Evolutionary conservation across 371 early-diverging fungal genomes (phyloP).

Genomic region (Apophysomyces sp.): DNA sequence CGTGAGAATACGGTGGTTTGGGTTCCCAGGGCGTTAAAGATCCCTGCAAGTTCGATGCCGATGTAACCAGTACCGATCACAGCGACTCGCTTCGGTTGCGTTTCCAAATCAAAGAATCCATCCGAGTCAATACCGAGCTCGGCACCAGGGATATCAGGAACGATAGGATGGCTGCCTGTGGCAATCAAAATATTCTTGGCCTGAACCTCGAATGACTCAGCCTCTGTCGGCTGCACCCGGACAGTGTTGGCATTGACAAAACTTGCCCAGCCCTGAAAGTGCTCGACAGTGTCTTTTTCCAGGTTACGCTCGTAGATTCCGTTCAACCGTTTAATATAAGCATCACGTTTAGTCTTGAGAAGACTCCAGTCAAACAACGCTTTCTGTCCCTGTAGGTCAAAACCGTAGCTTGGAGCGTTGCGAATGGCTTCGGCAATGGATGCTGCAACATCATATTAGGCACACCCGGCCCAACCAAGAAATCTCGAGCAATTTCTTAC

Average conservation of each 20-base stretch:
- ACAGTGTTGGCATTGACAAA: slow-evolving; percentile 78
- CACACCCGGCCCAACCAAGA: neutral
- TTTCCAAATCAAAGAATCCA: slow-evolving; percentile 93
- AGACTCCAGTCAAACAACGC: slow-evolving; percentile 67
- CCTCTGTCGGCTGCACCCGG: slow-evolving; percentile 57
- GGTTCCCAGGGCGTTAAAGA: slow-evolving; percentile 89
- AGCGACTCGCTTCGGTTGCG: slow-evolving; percentile 90
- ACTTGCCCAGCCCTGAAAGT: slow-evolving; percentile 82
- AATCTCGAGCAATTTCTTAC: slow-evolving; percentile 25
- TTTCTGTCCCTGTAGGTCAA: slow-evolving; percentile 52
- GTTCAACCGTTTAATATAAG: slow-evolving; percentile 94
- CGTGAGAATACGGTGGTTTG: slow-evolving; percentile 88
- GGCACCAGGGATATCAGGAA: slow-evolving; percentile 81
- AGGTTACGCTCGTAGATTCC: slow-evolving; percentile 94
- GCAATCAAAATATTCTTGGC: slow-evolving; percentile 91
- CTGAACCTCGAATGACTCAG: slow-evolving; percentile 46
- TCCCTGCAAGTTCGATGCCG: slow-evolving; percentile 95
- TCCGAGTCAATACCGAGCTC: slow-evolving; percentile 91
- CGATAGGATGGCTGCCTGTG: slow-evolving; percentile 74
- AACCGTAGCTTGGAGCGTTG: slow-evolving; percentile 90
- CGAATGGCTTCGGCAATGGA: slow-evolving; percentile 83
- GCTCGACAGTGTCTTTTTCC: slow-evolving; percentile 81
- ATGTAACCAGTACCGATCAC: slow-evolving; percentile 92
- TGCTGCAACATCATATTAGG: slow-evolving; percentile 40
- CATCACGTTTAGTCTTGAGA: slow-evolving; percentile 92